Percentiles rank a stretch among this genome's conserved stretches.
phyloP scores from a whole-genome alignment of 495 filamentous ascomycete genomes.

The Poronia punctata region DNA sequence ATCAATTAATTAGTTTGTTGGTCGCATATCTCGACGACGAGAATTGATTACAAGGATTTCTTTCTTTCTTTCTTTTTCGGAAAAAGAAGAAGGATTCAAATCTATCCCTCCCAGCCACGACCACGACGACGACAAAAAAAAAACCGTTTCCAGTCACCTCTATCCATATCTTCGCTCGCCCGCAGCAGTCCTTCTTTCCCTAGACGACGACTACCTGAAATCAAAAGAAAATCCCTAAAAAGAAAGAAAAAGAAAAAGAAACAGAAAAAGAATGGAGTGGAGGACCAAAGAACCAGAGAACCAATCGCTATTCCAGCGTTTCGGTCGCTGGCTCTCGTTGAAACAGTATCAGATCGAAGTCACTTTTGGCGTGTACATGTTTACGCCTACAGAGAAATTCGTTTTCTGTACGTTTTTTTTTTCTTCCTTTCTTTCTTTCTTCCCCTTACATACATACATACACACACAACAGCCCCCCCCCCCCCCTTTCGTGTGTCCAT shows the following conservation, averaged over 20 bases:
- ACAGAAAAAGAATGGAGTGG: constrained; percentile 18
- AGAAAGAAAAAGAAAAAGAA: neutral
- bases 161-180: no score
- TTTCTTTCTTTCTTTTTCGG: no score
- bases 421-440: neutral
- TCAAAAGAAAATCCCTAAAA: neutral
- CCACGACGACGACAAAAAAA: no score
- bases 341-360: constrained; percentile 50
- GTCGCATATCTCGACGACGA: no score
- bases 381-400: constrained; percentile 42
- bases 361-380: constrained; percentile 43
- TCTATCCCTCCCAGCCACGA: no score
- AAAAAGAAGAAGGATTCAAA: no score
- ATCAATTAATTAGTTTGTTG: no score
- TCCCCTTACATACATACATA: neutral
- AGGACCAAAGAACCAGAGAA: constrained; percentile 24
- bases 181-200: no score
- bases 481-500: neutral
- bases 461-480: neutral
- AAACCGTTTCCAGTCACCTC: no score
- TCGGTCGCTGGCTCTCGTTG: constrained; percentile 41
- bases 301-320: constrained; percentile 30
- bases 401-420: constrained; percentile 34
- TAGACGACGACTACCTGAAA: neutral
- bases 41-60: no score